A percentile compares a stretch with the other conserved stretches of the same genome.
Evolutionary conservation across 352 stramenopile species (phyloP).

Genomic region (Globisporangium paddicum): DNA sequence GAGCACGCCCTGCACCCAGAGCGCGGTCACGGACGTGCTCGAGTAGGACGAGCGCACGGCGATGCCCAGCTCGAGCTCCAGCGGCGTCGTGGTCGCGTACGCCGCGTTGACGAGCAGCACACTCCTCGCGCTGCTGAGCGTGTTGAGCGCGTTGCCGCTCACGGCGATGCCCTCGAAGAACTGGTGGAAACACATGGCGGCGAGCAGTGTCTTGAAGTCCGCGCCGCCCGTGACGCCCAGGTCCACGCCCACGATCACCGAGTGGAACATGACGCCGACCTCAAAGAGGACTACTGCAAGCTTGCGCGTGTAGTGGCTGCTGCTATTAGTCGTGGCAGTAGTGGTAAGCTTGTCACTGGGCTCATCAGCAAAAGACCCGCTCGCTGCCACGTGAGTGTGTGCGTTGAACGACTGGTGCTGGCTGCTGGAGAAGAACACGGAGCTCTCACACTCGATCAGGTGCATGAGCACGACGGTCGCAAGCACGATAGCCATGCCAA

Average conservation of each 20-base stretch:
- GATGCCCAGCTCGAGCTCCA: constrained; percentile 58
- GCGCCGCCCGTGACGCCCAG: constrained; percentile 41
- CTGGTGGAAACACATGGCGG: constrained; percentile 67
- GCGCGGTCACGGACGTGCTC: constrained; percentile 30
- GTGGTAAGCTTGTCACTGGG: constrained; percentile 6
- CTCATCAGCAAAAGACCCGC: constrained; percentile 2
- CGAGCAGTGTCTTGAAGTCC: constrained; percentile 58
- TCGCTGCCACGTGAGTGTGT: constrained; percentile 22
- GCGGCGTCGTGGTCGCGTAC: constrained; percentile 51
- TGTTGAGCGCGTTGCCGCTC: constrained; percentile 32
- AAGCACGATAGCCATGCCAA: constrained; percentile 56
- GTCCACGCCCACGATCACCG: constrained; percentile 61
- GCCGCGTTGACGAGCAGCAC: constrained; percentile 41
- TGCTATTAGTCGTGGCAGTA: constrained; percentile 12
- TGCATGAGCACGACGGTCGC: constrained; percentile 60
- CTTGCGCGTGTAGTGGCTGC: constrained; percentile 25
- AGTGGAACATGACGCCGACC: constrained; percentile 56
- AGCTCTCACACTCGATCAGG: constrained; percentile 61
- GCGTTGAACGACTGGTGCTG: constrained; percentile 20
- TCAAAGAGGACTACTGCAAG: constrained; percentile 52
- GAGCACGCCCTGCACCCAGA: constrained; percentile 60
- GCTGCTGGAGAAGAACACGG: constrained; percentile 40
- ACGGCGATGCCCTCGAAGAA: constrained; percentile 74
- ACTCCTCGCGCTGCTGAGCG: constrained; percentile 32
- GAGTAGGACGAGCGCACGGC: constrained; percentile 47